Percentiles rank a stretch among this genome's conserved stretches.
Evolutionary conservation across 2,329 filamentous ascomycete species (phyloP).

Genomic region (Chaetomium olivaceum): DNA sequence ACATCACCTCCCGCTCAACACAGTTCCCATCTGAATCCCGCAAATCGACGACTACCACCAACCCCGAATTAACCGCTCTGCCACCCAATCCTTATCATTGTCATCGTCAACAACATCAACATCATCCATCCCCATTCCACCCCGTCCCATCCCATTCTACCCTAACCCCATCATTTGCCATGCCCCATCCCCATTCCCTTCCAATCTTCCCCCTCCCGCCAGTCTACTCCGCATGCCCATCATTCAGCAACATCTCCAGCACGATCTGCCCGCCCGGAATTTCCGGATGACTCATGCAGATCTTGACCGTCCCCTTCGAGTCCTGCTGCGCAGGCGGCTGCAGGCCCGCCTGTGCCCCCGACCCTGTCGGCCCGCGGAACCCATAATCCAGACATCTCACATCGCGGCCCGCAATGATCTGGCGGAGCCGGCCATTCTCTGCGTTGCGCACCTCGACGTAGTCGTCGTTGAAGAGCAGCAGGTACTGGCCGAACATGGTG

Average conservation of each 20-base stretch:
- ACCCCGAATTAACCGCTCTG: not conserved
- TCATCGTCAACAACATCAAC: not conserved
- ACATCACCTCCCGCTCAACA: not conserved
- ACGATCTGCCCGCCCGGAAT: conserved; percentile 81
- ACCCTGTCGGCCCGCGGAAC: conserved; percentile 60
- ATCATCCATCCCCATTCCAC: not conserved
- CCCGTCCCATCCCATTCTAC: not conserved
- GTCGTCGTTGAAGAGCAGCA: conserved; percentile 91
- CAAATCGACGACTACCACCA: not conserved
- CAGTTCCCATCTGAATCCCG: not conserved
- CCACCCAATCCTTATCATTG: not conserved
- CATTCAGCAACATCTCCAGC: conserved; percentile 88
- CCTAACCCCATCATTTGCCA: too few species aligned
- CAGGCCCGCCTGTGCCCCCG: conserved; percentile 6
- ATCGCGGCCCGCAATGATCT: conserved; percentile 90
- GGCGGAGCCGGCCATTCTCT: conserved; percentile 87
- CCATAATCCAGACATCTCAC: conserved; percentile 90
- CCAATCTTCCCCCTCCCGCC: not conserved
- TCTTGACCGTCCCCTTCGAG: conserved; percentile 79
- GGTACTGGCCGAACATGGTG: conserved; percentile 86
- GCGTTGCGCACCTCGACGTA: conserved; percentile 97
- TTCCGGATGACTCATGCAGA: conserved; percentile 93
- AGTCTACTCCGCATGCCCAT: conserved; percentile 65
- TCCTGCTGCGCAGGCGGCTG: conserved; percentile 38
- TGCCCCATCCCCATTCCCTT: not conserved